Conservation (phyloP, 1,139 yeast genomes). For the Saccharomyces pastorianus region DNA sequence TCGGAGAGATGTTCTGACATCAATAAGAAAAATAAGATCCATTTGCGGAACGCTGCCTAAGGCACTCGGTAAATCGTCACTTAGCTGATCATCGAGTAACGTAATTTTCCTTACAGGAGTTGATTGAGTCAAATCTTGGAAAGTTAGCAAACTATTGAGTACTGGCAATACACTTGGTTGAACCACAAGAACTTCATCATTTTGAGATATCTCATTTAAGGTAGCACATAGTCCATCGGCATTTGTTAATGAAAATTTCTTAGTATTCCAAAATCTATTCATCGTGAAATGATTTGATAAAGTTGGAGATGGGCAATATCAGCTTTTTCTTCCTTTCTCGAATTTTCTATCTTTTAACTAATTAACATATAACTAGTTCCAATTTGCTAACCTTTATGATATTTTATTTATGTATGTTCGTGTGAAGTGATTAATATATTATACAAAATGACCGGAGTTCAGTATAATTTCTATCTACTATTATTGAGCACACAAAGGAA, state of each 20-base stretch:
- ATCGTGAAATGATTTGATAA: constrained; percentile 6
- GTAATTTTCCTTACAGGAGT: constrained; percentile 25
- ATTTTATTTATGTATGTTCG: not conserved
- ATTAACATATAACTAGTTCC: not conserved
- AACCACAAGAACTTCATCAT: constrained; percentile 20
- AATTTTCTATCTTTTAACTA: not conserved
- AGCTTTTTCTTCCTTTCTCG: not conserved
- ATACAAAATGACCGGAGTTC: not conserved
- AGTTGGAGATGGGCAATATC: not conserved
- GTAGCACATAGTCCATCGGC: constrained; percentile 13
- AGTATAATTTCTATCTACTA: not conserved
- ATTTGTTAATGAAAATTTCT: constrained; percentile 16
- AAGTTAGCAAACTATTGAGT: constrained; percentile 20
- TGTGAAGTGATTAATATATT: not conserved
- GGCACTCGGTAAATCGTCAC: constrained; percentile 12
- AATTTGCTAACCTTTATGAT: not conserved
- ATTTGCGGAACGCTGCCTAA: constrained; percentile 8
- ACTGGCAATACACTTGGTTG: constrained; percentile 17
- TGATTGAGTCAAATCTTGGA: constrained; percentile 20
- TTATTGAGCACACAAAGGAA: not conserved
- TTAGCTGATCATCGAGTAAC: constrained; percentile 16
- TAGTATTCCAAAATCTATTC: constrained; percentile 22
- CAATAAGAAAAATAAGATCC: constrained; percentile 22
- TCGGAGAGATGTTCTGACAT: constrained; percentile 20
- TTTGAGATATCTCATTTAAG: constrained; percentile 13